Evolutionary conservation across 192 early-diverging fungal species (phyloP).

Genomic region (Coemansia erecta): DNA sequence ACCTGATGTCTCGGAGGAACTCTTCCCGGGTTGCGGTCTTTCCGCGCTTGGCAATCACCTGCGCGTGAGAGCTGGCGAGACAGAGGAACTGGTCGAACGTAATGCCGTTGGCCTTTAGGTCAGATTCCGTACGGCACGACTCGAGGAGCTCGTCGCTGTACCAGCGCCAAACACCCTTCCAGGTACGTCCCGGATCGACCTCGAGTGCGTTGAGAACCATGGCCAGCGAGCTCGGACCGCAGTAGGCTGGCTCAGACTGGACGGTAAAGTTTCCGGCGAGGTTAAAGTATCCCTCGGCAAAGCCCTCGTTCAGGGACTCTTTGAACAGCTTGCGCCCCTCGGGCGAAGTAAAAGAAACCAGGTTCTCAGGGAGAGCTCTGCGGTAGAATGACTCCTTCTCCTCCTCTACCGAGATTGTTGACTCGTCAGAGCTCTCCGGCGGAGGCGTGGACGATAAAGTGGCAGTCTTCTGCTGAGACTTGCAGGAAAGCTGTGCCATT

Average conservation of each 20-base stretch:
- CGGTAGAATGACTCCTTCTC: conserved; percentile 58
- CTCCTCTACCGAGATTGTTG: conserved; percentile 1
- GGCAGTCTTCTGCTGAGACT: background rate
- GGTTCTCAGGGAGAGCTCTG: conserved; percentile 61
- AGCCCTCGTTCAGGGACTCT: conserved; percentile 68
- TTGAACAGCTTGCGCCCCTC: conserved; percentile 78
- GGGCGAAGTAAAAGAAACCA: conserved; percentile 77
- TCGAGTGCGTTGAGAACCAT: conserved; percentile 94
- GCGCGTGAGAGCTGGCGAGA: conserved; percentile 83
- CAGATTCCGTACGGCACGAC: conserved; percentile 65
- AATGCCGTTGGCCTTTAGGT: conserved; percentile 79
- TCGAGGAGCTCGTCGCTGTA: conserved; percentile 75
- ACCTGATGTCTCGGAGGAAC: conserved; percentile 74
- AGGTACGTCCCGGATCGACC: conserved; percentile 80
- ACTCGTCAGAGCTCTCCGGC: no score
- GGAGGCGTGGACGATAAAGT: background rate
- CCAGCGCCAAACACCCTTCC: conserved; percentile 96
- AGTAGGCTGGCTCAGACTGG: conserved; percentile 87
- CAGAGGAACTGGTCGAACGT: conserved; percentile 91
- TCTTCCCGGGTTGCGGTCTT: conserved; percentile 64
- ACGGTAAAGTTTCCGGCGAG: conserved; percentile 87
- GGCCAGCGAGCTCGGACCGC: conserved; percentile 85
- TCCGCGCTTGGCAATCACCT: conserved; percentile 73
- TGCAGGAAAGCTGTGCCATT: background rate
- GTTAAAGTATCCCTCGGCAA: conserved; percentile 84